A percentile compares a stretch with the other conserved stretches of the same genome.
Evolutionary conservation across 495 filamentous ascomycete genomes (phyloP).

Genomic region (Penicillium odoratum): DNA sequence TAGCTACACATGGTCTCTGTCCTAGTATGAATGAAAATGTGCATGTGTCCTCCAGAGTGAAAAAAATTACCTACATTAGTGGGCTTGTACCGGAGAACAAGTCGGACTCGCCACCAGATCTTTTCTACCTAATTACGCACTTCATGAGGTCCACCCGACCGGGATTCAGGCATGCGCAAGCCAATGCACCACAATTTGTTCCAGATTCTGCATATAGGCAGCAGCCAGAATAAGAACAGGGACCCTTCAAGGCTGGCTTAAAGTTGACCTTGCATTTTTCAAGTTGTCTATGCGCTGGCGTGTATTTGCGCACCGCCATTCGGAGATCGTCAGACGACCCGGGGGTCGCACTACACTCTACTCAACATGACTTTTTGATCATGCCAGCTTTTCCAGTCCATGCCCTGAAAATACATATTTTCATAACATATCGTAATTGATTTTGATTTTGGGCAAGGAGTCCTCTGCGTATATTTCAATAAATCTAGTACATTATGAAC

Average conservation of each 20-base stretch:
- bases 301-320: not conserved
- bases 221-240: not conserved
- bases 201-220: slow-evolving; percentile 6
- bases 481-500: not conserved
- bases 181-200: not conserved
- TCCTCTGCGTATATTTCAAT: not conserved
- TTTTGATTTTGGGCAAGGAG: not conserved
- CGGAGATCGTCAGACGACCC: not conserved
- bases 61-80: not conserved
- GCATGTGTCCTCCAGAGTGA: not conserved
- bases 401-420: not conserved
- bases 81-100: not conserved
- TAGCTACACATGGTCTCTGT: slow-evolving; percentile 1
- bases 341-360: not conserved
- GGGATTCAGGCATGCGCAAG: slow-evolving; percentile 7
- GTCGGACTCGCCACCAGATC: slow-evolving; percentile 2
- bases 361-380: not conserved
- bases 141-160: slow-evolving; percentile 11
- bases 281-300: not conserved
- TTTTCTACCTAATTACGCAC: not conserved
- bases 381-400: not conserved
- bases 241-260: not conserved
- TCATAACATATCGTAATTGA: not conserved
- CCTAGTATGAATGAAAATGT: not conserved
- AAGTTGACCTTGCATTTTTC: not conserved